Evolutionary conservation across 371 early-diverging fungal genomes (phyloP).

Genomic region (Saksenaea oblongispora): DNA sequence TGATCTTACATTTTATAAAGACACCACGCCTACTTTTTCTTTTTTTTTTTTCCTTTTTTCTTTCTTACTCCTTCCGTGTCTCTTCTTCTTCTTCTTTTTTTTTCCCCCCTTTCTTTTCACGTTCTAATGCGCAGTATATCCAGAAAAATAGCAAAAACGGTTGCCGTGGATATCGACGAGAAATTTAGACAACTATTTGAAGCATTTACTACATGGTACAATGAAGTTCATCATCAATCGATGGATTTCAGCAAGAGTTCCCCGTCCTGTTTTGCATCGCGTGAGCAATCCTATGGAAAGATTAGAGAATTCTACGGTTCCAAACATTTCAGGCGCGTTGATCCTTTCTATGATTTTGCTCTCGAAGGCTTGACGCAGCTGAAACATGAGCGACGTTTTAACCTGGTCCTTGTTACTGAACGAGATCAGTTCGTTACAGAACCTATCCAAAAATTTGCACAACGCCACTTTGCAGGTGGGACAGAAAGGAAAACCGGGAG

Average conservation of each 20-base stretch:
- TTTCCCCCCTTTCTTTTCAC: conserved; percentile 1
- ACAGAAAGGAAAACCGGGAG: not conserved
- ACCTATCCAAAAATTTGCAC: conserved; percentile 53
- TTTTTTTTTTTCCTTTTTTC: not conserved
- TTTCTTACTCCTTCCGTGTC: not conserved
- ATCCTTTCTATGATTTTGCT: conserved; percentile 53
- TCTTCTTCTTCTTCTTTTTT: not conserved
- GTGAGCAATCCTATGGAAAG: conserved; percentile 46
- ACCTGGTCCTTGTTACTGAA: conserved; percentile 52
- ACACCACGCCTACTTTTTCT: no score
- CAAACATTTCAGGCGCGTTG: conserved; percentile 41
- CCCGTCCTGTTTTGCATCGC: conserved; percentile 48
- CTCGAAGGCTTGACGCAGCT: conserved; percentile 54
- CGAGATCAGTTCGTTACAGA: conserved; percentile 55
- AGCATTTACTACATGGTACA: conserved; percentile 49
- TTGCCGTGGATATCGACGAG: conserved; percentile 57
- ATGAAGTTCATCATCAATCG: conserved; percentile 31
- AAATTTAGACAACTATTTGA: conserved; percentile 47
- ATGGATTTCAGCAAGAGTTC: conserved; percentile 27
- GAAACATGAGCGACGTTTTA: conserved; percentile 42
- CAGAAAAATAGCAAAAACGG: conserved; percentile 38
- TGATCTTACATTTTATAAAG: not conserved
- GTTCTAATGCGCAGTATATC: not conserved
- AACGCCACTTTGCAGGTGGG: conserved; percentile 49
- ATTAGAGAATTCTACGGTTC: conserved; percentile 54